A percentile compares a stretch with the other conserved stretches of the same genome.
phyloP scores from a whole-genome alignment of 2,329 filamentous ascomycete genomes.

The Exophiala sp. region DNA sequence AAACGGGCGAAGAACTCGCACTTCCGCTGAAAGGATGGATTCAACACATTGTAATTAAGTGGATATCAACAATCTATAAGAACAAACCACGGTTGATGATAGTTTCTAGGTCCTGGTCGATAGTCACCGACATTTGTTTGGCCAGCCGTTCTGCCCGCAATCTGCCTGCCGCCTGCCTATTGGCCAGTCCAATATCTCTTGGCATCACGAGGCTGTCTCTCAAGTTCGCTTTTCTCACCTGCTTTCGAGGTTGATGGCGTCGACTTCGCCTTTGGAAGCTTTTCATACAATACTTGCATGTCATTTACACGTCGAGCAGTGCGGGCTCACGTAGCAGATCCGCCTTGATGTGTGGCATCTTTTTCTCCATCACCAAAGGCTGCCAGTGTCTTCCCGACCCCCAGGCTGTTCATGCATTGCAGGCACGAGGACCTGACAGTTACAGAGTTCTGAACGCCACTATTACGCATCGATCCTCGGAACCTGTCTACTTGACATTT shows the following conservation, averaged over 20 bases:
- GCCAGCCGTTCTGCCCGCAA: neutral
- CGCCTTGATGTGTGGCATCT: conserved; percentile 52
- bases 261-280: neutral
- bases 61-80: neutral
- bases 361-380: conserved; percentile 41
- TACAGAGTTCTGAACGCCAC: conserved; percentile 31
- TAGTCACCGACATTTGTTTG: neutral
- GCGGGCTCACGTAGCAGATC: neutral
- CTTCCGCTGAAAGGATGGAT: neutral
- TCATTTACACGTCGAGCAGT: neutral
- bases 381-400: conserved; percentile 49
- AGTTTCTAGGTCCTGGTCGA: no score
- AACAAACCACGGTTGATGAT: no score
- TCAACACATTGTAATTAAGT: neutral
- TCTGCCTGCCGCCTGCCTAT: neutral
- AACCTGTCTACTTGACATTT: conserved; percentile 51
- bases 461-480: conserved; percentile 10
- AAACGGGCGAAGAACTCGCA: neutral
- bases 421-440: conserved; percentile 43
- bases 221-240: neutral
- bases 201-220: neutral
- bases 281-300: no score
- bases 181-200: neutral
- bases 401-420: conserved; percentile 34
- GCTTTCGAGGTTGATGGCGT: no score